Percentiles rank a stretch among this genome's conserved stretches.
phyloP scores from a whole-genome alignment of 257 asterid species.

The Capsicum chinense region DNA sequence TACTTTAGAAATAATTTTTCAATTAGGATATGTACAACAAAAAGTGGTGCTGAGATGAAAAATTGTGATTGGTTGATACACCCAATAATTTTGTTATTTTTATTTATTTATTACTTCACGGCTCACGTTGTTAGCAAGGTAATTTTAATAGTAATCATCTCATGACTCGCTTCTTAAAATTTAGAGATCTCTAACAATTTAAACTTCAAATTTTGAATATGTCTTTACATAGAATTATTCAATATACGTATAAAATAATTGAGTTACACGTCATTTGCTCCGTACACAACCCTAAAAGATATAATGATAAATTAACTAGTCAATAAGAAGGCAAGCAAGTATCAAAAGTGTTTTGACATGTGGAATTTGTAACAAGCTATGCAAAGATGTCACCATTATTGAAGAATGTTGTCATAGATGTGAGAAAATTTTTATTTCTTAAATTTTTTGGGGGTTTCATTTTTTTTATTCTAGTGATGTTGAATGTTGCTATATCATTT shows the following conservation, averaged over 20 bases:
- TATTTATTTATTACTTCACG: no score
- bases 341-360: constrained; percentile 30
- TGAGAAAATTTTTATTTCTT: background rate
- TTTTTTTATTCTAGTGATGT: background rate
- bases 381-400: constrained; percentile 28
- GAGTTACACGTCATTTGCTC: background rate
- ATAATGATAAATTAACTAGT: background rate
- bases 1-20: background rate
- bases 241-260: background rate
- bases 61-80: background rate
- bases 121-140: no score
- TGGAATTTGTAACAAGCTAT: constrained; percentile 27
- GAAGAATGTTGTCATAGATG: constrained; percentile 38
- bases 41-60: background rate
- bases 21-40: background rate
- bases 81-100: background rate
- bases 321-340: background rate
- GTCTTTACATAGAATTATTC: no score
- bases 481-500: background rate
- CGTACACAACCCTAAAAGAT: background rate
- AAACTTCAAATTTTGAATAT: no score
- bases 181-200: background rate
- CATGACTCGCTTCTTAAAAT: background rate
- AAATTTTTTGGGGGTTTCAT: no score
- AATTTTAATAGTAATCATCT: background rate